Percentiles rank a stretch among this genome's conserved stretches.
These are phyloP conservation scores for Aureobasidium sp. DNA, from an alignment of 2,329 filamentous ascomycete species.

Conservation along the genomic window DNA sequence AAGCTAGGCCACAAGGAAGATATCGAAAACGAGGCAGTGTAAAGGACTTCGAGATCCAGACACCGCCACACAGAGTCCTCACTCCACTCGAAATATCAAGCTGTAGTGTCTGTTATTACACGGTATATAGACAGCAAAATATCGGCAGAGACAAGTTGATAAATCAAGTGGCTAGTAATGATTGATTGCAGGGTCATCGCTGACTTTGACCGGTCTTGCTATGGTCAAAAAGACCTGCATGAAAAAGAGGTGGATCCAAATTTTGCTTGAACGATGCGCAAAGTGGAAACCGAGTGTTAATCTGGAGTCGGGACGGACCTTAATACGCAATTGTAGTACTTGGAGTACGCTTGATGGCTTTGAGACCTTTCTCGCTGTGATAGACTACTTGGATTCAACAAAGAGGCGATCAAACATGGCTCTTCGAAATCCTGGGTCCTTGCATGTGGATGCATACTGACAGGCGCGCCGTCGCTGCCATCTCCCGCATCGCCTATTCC, in stretches of 20 bases:
- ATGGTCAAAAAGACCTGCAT: background rate
- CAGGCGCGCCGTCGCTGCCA: slow-evolving; percentile 11
- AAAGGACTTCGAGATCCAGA: background rate
- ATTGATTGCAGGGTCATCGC: background rate
- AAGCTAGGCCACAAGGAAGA: background rate
- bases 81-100: background rate
- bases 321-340: background rate
- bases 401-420: background rate
- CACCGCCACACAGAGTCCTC: background rate
- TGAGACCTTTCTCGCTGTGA: background rate
- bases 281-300: background rate
- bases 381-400: background rate
- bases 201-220: background rate
- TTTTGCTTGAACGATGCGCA: background rate
- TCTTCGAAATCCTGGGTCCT: background rate
- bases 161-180: background rate
- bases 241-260: background rate
- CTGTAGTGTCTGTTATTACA: background rate
- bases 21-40: background rate
- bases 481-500: slow-evolving; percentile 11
- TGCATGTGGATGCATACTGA: slow-evolving; percentile 8
- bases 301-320: background rate
- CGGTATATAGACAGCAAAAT: background rate
- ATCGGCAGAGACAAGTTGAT: background rate
- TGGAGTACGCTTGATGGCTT: background rate